Conservation (phyloP, 768 basidiomycete species). For the Hygrophorus russula region DNA sequence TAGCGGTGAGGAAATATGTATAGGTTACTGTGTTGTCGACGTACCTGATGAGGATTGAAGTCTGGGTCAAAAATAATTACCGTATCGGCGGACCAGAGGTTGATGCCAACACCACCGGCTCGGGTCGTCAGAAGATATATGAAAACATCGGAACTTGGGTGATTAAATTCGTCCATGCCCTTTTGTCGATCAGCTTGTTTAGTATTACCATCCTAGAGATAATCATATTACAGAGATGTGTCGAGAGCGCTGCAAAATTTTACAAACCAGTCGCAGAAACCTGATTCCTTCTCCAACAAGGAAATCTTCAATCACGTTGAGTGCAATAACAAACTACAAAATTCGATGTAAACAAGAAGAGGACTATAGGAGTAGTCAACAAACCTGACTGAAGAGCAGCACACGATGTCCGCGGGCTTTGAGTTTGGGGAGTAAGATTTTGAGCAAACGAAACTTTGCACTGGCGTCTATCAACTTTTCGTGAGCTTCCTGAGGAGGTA, state of each 20-base stretch:
- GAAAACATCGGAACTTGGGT: slow-evolving; percentile 75
- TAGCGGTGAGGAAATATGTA: background rate
- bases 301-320: slow-evolving; percentile 87
- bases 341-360: slow-evolving; percentile 25
- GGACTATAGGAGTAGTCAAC: slow-evolving; percentile 9
- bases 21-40: slow-evolving; percentile 10
- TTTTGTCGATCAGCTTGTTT: slow-evolving; percentile 81
- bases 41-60: slow-evolving; percentile 93
- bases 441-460: slow-evolving; percentile 76
- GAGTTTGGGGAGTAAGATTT: slow-evolving; percentile 69
- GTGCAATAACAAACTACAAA: slow-evolving; percentile 89
- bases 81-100: slow-evolving; percentile 79
- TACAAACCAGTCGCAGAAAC: slow-evolving; percentile 62
- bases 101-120: slow-evolving; percentile 91
- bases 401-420: slow-evolving; percentile 81
- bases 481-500: slow-evolving; percentile 52
- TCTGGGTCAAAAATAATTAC: slow-evolving; percentile 93
- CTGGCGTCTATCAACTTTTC: slow-evolving; percentile 74
- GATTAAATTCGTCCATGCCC: slow-evolving; percentile 92
- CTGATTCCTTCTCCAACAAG: slow-evolving; percentile 69
- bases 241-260: slow-evolving; percentile 1
- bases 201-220: slow-evolving; percentile 74
- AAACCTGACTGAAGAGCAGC: slow-evolving; percentile 83
- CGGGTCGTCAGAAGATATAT: slow-evolving; percentile 88
- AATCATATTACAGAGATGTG: slow-evolving; percentile 1